phyloP scores from a whole-genome alignment of 2,329 filamentous ascomycete genomes.

The Coniochaeta ligniaria region DNA sequence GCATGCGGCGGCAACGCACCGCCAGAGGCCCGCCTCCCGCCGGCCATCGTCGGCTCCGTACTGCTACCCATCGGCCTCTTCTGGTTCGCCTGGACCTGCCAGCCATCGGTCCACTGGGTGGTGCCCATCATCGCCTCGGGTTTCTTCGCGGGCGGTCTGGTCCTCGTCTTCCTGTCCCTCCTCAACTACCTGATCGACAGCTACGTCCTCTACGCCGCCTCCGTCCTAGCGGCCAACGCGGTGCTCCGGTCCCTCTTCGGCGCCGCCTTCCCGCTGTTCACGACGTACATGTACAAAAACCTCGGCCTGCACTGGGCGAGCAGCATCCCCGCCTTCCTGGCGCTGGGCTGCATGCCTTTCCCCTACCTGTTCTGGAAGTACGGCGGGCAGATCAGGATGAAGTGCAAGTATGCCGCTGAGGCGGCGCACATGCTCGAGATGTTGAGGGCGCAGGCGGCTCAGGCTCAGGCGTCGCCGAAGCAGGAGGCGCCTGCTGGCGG shows the following conservation, averaged over 20 bases:
- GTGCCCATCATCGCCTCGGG: conserved; percentile 27
- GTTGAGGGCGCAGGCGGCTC: conserved; percentile 21
- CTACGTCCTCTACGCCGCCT: conserved; percentile 71
- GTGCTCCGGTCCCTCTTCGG: conserved; percentile 67
- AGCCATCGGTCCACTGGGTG: conserved; percentile 36
- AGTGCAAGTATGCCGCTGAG: conserved; percentile 64
- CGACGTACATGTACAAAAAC: conserved; percentile 47
- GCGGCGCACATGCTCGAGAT: conserved; percentile 52
- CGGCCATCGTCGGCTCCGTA: conserved; percentile 54
- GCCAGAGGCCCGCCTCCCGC: conserved; percentile 58
- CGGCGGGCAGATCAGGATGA: conserved; percentile 53
- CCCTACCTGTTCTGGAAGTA: conserved; percentile 73
- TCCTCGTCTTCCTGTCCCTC: conserved; percentile 59
- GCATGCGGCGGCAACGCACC: conserved; percentile 47
- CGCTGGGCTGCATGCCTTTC: conserved; percentile 63
- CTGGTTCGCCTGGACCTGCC: conserved; percentile 63
- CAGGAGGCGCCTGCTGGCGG: conserved; percentile 9
- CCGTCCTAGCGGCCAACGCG: conserved; percentile 64
- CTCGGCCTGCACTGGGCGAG: conserved; percentile 72
- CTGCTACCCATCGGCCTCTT: conserved; percentile 58
- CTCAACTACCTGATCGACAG: conserved; percentile 64
- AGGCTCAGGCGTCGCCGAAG: neutral
- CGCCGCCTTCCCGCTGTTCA: conserved; percentile 67
- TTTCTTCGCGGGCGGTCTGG: conserved; percentile 36
- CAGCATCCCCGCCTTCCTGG: conserved; percentile 66